Evolutionary conservation across 1,139 yeast species (phyloP).

Genomic region (Yamadazyma pseudoaaseri): DNA sequence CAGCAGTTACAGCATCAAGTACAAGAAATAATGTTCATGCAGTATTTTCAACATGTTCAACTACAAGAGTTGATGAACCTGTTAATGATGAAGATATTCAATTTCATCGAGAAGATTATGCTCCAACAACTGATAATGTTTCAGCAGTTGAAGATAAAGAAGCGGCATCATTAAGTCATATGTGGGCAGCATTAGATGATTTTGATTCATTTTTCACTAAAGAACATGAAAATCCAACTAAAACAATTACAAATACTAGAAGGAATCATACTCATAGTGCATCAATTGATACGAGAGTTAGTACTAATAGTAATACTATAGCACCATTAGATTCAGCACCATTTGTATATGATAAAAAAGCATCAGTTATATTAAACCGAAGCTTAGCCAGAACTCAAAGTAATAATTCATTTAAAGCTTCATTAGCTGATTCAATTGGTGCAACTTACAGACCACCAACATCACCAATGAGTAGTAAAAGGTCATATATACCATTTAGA

Average conservation of each 20-base stretch:
- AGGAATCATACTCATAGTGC: conserved; percentile 43
- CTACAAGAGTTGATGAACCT: conserved; percentile 24
- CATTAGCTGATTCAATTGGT: conserved; percentile 63
- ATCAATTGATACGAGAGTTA: conserved; percentile 48
- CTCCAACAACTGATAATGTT: conserved; percentile 33
- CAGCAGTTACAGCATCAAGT: conserved; percentile 81
- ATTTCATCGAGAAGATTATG: conserved; percentile 68
- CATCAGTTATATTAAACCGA: conserved; percentile 68
- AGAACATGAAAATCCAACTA: conserved; percentile 32
- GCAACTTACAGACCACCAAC: conserved; percentile 16
- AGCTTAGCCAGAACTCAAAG: conserved; percentile 77
- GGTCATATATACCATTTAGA: conserved; percentile 48
- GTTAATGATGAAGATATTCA: conserved; percentile 47
- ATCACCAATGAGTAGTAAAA: conserved; percentile 21
- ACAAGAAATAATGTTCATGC: conserved; percentile 94
- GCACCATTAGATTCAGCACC: conserved; percentile 71
- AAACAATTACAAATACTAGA: conserved; percentile 2
- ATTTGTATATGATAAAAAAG: conserved; percentile 76
- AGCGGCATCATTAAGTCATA: conserved; percentile 82
- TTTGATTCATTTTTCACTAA: conserved; percentile 89
- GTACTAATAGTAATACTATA: conserved; percentile 34
- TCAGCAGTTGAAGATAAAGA: conserved; percentile 55
- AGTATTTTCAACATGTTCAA: conserved; percentile 78
- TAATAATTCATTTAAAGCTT: conserved; percentile 70
- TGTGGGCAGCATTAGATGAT: conserved; percentile 96